Conservation (phyloP, 495 filamentous ascomycete genomes). For the Xylaria flabelliformis region DNA sequence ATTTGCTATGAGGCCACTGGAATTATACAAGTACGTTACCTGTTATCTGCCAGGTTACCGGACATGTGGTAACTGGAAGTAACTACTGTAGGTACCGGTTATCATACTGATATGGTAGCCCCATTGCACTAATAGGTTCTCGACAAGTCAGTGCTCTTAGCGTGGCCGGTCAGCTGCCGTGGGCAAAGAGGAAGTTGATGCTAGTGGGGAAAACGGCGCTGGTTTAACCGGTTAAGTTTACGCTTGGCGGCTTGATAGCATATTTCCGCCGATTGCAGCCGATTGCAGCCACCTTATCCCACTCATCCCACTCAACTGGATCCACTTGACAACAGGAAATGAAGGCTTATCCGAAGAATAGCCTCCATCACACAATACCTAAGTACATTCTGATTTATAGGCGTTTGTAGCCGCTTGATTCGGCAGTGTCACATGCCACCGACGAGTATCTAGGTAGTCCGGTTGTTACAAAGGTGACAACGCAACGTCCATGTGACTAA, state of each 20-base stretch:
- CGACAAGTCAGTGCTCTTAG: neutral
- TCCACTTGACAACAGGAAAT: neutral
- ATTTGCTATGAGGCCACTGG: neutral
- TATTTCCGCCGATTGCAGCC: neutral
- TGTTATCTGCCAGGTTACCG: neutral
- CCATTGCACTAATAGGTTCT: neutral
- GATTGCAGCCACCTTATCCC: conserved; percentile 11
- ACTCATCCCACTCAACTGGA: neutral
- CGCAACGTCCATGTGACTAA: neutral
- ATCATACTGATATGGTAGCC: neutral
- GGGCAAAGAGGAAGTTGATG: neutral
- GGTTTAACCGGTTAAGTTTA: conserved; percentile 9
- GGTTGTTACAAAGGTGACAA: neutral
- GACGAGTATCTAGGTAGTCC: neutral
- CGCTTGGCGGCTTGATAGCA: neutral
- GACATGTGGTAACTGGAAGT: neutral
- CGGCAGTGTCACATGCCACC: neutral
- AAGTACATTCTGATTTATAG: neutral
- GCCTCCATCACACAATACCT: conserved; percentile 5
- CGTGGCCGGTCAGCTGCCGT: conserved; percentile 9
- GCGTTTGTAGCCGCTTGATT: neutral
- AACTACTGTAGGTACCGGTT: neutral
- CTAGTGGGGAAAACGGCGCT: neutral
- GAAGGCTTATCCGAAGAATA: conserved; percentile 19
- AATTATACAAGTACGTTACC: neutral